Evolutionary conservation across 306 rosid species (phyloP), one percentile per base, ranked within the genome.

Genomic region (Sicyos baderoa): DNA sequence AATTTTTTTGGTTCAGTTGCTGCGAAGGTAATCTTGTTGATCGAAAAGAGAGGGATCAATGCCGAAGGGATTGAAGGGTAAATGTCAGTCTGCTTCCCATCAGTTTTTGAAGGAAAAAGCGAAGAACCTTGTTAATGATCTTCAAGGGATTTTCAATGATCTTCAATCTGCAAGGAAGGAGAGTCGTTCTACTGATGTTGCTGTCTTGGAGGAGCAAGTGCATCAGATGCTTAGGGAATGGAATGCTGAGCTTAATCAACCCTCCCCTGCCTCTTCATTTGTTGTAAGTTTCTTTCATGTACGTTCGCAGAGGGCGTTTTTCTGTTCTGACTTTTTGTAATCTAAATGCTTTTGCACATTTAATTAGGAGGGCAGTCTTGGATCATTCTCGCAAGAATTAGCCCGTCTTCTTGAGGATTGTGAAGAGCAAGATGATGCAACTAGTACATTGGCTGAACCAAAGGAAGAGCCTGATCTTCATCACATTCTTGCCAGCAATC

Each of bases 171-270:
- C 98, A 3, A 86, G 97, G 84, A 93, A 93, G 94, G 98, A 93
- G 78, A 89, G 97, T 78, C 93, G 98, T 35, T 55, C 94, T 0
- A 75, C 80, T 11, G 96, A 90, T 61, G 81, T 82, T 49, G 81
- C 89, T 0, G 88, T 93, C 12, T 91, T 93, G 4, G 98, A 93
- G 84, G 98, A 93, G 72, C 98, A 93, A 80, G 89, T 93, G 27
- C 89, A 88, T 85, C 95, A 88, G 82, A 89, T 93, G 96, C 98
- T 93, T 69, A 92, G 97, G 6, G 98, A 93, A 73, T 93, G 98
- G 98, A 93, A 89, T 83, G 75, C 94, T 1, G 98, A 93, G 79
- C 97, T 93, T 53, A 89, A 86, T 32, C 95, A 93, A 76, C 94
- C 98, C 29, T 89, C 98, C 19, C 96, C 97, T 7, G 91, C 96